Base-by-base conservation (phyloP, 2,329 filamentous ascomycete genomes). In the Colletotrichum musae region DNA sequence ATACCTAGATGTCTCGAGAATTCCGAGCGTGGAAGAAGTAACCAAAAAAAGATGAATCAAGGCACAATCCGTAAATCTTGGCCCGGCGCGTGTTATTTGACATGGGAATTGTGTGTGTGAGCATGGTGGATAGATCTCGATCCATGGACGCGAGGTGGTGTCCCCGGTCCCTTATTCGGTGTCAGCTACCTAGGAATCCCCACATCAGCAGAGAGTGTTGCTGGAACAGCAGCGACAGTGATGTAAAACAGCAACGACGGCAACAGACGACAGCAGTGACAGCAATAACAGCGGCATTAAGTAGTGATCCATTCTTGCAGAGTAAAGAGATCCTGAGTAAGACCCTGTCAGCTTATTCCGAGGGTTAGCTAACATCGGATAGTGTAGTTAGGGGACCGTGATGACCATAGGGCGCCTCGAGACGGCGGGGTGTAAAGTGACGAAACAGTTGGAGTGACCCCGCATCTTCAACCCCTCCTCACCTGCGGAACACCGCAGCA, bases 391-490 rank as follows among this genome's bases (percentile, higher is more conserved):
- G 6, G 3, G 28, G 28, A 32, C 28, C n/a, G n/a, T n/a, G n/a
- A n/a, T 9, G 7, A 32, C 28, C 13, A 3, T 16, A 13, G 41
- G 13, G 16, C 41, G 41, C 16, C 5, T 43, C 16, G 6, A 0
- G 16, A 12, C 15, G 13, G 41, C 41, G 41, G 41, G 13, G 12
- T 43, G 41, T 15, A 16, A 13, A 32, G 28, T 9, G 28, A 32
- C 28, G 28, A 32, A 32, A 7, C 28, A 9, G 28, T 32, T 32
- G 28, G 56, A 48, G 43, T 32, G 24, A 58, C 56, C 56, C 56
- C 43, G 56, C 56, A 58, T 52, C 15, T 15, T 12, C 50, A 18
- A 58, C 56, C 56, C 56, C 56, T 58, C 56, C 47, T 16, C 43
- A 3, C 28, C 28, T 32, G 43, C 56, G 10, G 24, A 36, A 47